Percentiles rank a stretch among this genome's conserved stretches.
phyloP scores from a whole-genome alignment of 202 grass and related monocot species.

The Schoenoplectus tabernaemontani region DNA sequence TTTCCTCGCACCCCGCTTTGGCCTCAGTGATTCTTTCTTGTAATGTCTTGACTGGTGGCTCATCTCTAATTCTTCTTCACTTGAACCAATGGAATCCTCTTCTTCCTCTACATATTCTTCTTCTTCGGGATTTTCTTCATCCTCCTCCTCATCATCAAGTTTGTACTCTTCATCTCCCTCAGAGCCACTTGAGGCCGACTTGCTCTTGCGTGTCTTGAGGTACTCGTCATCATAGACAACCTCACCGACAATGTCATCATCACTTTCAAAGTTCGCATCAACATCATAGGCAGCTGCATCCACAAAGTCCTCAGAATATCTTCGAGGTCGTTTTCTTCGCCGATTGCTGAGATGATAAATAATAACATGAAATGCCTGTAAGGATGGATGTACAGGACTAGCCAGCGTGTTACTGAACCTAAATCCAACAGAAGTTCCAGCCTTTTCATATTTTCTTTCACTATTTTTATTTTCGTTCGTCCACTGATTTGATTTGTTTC shows the following conservation, averaged over 20 bases:
- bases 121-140: constrained; percentile 50
- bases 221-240: constrained; percentile 91
- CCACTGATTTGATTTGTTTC: not conserved
- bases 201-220: constrained; percentile 51
- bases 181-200: constrained; percentile 39
- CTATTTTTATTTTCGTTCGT: not conserved
- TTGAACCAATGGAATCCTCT: constrained; percentile 49
- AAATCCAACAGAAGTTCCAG: too few species aligned
- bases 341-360: constrained; percentile 35
- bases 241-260: constrained; percentile 93
- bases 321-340: constrained; percentile 69
- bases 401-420: not conserved
- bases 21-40: constrained; percentile 27
- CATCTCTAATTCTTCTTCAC: constrained; percentile 36
- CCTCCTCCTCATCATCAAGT: constrained; percentile 41
- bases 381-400: not conserved
- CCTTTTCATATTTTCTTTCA: not conserved
- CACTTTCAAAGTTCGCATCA: constrained; percentile 48
- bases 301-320: constrained; percentile 73
- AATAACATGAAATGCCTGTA: not conserved
- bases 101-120: constrained; percentile 41
- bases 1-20: constrained; percentile 36
- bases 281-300: constrained; percentile 41
- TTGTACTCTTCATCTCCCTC: constrained; percentile 56
- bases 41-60: not conserved